Percentiles rank a stretch among this genome's conserved stretches.
These are phyloP conservation scores for Ogataea degrootiae DNA, from an alignment of 805 yeast genomes.

Conservation along the genomic window DNA sequence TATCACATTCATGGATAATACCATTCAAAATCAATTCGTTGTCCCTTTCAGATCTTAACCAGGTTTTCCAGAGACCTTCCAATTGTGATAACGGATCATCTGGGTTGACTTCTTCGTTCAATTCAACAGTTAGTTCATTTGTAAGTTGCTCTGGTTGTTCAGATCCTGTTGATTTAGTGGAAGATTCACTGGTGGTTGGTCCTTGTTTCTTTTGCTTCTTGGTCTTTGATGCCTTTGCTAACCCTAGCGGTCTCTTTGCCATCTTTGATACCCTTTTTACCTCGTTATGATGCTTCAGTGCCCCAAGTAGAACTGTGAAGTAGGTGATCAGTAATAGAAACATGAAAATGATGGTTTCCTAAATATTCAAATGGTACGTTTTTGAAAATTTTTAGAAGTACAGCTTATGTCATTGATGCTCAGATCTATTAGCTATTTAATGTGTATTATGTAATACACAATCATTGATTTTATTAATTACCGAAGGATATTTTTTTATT, in stretches of 20 bases:
- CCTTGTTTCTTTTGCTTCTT: constrained; percentile 36
- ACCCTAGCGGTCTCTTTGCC: constrained; percentile 65
- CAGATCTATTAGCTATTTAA: too few relatives aligned
- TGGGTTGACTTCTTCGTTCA: constrained; percentile 65
- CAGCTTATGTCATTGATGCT: too few relatives aligned
- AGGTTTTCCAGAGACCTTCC: constrained; percentile 66
- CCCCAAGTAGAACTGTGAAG: not conserved
- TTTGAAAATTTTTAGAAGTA: too few relatives aligned
- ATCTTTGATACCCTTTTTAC: constrained; percentile 19
- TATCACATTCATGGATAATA: constrained; percentile 87
- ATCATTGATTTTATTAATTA: too few relatives aligned
- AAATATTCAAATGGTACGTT: too few relatives aligned
- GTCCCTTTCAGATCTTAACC: constrained; percentile 49
- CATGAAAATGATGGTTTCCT: too few relatives aligned
- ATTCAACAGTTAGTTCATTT: constrained; percentile 54
- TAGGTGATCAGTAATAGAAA: too few relatives aligned
- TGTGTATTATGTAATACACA: too few relatives aligned
- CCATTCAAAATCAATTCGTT: constrained; percentile 72
- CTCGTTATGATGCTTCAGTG: too few relatives aligned
- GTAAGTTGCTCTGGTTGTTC: constrained; percentile 13
- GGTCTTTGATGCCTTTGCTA: constrained; percentile 52
- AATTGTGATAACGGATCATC: constrained; percentile 79
- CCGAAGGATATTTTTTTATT: too few relatives aligned
- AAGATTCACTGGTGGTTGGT: constrained; percentile 13
- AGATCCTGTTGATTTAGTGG: constrained; percentile 1